phyloP scores from a whole-genome alignment of 2,329 filamentous ascomycete genomes.

The Botrytis fragariae region DNA sequence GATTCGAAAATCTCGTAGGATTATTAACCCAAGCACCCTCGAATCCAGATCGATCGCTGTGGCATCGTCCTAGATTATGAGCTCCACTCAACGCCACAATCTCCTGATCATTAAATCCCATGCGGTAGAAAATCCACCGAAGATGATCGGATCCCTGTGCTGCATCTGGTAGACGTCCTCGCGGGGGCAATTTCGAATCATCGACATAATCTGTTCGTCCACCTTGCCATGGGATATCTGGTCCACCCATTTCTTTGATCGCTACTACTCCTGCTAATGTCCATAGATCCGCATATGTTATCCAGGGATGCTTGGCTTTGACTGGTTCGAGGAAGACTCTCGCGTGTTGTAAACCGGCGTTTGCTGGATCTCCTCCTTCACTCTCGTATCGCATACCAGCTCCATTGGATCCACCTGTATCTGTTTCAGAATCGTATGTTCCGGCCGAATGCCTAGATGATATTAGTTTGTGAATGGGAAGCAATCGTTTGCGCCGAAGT shows the following conservation, averaged over 20 bases:
- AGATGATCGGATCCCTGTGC: constrained; percentile 54
- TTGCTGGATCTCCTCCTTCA: constrained; percentile 63
- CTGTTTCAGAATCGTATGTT: constrained; percentile 57
- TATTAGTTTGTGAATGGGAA: background rate
- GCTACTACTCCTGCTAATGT: constrained; percentile 59
- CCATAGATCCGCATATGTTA: constrained; percentile 66
- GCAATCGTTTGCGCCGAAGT: background rate
- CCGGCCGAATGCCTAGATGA: constrained; percentile 57
- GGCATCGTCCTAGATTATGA: constrained; percentile 56
- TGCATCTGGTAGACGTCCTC: constrained; percentile 55
- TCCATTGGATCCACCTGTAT: constrained; percentile 63
- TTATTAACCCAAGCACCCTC: constrained; percentile 59
- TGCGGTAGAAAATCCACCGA: constrained; percentile 55
- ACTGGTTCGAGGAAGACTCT: constrained; percentile 62
- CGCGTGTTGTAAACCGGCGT: constrained; percentile 62
- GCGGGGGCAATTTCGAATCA: constrained; percentile 56
- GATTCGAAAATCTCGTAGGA: constrained; percentile 57
- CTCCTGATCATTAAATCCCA: constrained; percentile 60
- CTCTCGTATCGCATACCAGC: constrained; percentile 65
- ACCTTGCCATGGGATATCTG: constrained; percentile 53
- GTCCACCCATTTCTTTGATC: constrained; percentile 59
- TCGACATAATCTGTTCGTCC: constrained; percentile 63
- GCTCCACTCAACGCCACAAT: constrained; percentile 57
- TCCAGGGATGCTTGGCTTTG: constrained; percentile 58
- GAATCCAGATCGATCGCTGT: constrained; percentile 55